Base-by-base conservation (phyloP, 768 basidiomycete genomes). In the Trametes villosa region DNA sequence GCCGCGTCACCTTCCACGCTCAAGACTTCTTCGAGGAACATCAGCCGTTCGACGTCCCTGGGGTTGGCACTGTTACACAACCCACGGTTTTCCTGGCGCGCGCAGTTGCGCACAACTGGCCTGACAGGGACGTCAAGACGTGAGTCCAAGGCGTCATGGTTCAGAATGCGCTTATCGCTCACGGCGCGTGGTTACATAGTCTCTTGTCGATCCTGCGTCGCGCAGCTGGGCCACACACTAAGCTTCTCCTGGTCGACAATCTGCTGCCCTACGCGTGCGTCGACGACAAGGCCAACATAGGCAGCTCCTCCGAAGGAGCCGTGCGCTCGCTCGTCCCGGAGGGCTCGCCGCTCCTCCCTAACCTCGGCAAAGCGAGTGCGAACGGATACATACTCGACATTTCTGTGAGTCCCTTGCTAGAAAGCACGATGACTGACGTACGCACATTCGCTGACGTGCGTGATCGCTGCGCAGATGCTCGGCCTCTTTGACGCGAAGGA, bases 401-500 rank as follows among this genome's bases (percentile, higher is more conserved):
- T 33, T 40, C 57, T 33, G 68, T 73, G 42, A 7, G 61, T 30
- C 18, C 48, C 59, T 24, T 27, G 8, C 20, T 17, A 7, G 1
- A 7, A 5, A 24, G 24, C 22, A 13, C 30, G 44, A 4, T 20
- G 11, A 45, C 4, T 7, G 9, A 7, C 3, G 11, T 45, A 15
- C 22, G 6, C 13, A 45, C 24, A 7, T n/a, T 9, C 6, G 20
- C 3, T 2, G 22, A 11, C 33, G 31, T 15, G 22, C 27, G 2
- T 9, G n/a, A 6, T 1, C 53, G 13, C 2, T 8, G 17, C 31
- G 30, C 56, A 88, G 87, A 89, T 89, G 87, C 83, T 86, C 70
- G 78, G 79, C 12, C 77, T 78, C 47, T 84, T 88, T 68, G 86
- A 88, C 60, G 79, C 82, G 11, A 83, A 87, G 66, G 87, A 89